Conservation (phyloP, 352 stramenopile species). For the Phytophthora colocasiae region DNA sequence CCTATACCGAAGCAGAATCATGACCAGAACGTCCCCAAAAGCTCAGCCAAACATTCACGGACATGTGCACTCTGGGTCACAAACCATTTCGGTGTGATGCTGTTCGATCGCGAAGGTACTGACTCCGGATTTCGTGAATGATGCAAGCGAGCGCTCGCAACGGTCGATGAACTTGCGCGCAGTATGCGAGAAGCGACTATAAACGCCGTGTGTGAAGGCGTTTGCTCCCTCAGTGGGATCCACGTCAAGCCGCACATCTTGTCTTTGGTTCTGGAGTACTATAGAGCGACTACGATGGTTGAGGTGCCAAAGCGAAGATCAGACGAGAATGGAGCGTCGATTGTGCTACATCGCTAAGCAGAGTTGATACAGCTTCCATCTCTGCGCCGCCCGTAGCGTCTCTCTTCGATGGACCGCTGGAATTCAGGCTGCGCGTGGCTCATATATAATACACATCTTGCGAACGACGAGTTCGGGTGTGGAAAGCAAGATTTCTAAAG, state of each 20-base stretch:
- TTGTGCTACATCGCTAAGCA: constrained; percentile 18
- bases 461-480: no score
- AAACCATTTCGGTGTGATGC: constrained; percentile 28
- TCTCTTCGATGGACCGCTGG: constrained; percentile 15
- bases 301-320: constrained; percentile 10
- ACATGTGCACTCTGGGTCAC: constrained; percentile 12
- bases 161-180: constrained; percentile 24
- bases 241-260: constrained; percentile 13
- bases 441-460: neutral
- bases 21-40: constrained; percentile 30
- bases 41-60: constrained; percentile 22
- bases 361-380: constrained; percentile 1
- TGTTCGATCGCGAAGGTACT: constrained; percentile 17
- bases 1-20: constrained; percentile 32
- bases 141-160: constrained; percentile 26
- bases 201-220: constrained; percentile 13
- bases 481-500: neutral
- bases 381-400: constrained; percentile 11
- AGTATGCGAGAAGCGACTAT: constrained; percentile 8
- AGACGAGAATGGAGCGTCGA: constrained; percentile 1
- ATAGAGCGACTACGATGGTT: neutral
- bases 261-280: neutral
- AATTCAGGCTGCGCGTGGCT: constrained; percentile 3
- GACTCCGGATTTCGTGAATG: constrained; percentile 33
- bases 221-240: constrained; percentile 2